Percentiles rank a stretch among this genome's conserved stretches.
phyloP scores from a whole-genome alignment of 2,329 filamentous ascomycete species.

The Helotiales sp. region DNA sequence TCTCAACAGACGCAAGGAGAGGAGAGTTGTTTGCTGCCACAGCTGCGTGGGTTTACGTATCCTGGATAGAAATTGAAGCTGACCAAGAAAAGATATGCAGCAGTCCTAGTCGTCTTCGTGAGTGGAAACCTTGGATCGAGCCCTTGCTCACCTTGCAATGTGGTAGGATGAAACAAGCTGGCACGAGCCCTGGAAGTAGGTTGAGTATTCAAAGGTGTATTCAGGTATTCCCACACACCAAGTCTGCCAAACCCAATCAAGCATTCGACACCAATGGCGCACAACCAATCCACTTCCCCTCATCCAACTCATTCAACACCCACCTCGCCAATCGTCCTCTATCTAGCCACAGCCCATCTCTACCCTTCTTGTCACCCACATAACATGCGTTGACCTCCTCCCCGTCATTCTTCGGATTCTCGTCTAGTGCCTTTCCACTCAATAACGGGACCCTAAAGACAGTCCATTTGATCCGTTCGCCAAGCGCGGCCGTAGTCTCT shows the following conservation, averaged over 20 bases:
- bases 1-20: conserved; percentile 14
- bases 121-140: not conserved
- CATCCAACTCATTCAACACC: conserved; percentile 26
- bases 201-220: too few species aligned
- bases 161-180: too few species aligned
- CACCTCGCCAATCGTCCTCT: conserved; percentile 27
- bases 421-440: conserved; percentile 19
- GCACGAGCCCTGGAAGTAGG: too few species aligned
- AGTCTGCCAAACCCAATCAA: too few species aligned
- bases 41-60: conserved; percentile 13
- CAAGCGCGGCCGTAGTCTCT: conserved; percentile 24
- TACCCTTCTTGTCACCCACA: conserved; percentile 25
- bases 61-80: not conserved
- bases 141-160: not conserved
- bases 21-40: conserved; percentile 18
- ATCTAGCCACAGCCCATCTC: conserved; percentile 25
- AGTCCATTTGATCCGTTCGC: conserved; percentile 27
- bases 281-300: conserved; percentile 26
- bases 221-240: too few species aligned
- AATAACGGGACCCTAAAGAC: conserved; percentile 28
- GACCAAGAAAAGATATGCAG: not conserved
- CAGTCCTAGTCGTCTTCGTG: not conserved
- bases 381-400: conserved; percentile 24
- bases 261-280: conserved; percentile 24
- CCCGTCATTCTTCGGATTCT: conserved; percentile 19